Base-by-base conservation (phyloP, 345 rosid species). In the Eucalyptus camaldulensis region DNA sequence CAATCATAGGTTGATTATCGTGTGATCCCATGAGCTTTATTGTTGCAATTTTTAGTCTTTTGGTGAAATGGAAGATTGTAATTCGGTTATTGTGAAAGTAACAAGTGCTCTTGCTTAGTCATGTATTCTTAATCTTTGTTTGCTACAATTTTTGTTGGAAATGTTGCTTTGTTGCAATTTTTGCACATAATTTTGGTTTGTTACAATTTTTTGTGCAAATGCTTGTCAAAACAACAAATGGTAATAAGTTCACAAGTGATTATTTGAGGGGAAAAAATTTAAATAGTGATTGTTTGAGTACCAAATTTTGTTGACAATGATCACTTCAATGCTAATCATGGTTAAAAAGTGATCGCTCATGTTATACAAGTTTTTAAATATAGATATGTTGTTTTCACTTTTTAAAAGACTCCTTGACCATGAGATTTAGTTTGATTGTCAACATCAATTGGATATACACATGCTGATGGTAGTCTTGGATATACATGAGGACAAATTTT, bases 1-100 rank as follows among this genome's bases (percentile, higher is more conserved):
- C 31, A 65, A 65, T n/a, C 19, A 5, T 5, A 31, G 37, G 37
- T 8, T 14, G 76, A 29, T 65, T 65, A n/a, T 37, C 21, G 14
- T n/a, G 37, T n/a, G 37, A n/a, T 65, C 37, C 37, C 1, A 0
- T n/a, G 5, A 65, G 19, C 76, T 65, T n/a, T 65, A n/a, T 29
- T 65, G 37, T 31, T 65, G 17, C 76, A 65, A 65, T 65, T 65
- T 62, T 65, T 5, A 14, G 8, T 65, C 37, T 62, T 62, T 29
- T 29, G 17, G 37, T 62, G 37, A 14, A 65, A 65, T n/a, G 76
- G 60, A 54, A 14, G 19, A 65, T 13, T 65, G 37, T 16, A 29
- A 65, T 65, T 65, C 0, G 0, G 10, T n/a, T 31, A 1, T 4
- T n/a, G 10, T 65, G 37, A 13, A 65, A 65, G n/a, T n/a, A 13